phyloP scores from a whole-genome alignment of 192 early-diverging fungal species.

The Funneliformis geosporum region DNA sequence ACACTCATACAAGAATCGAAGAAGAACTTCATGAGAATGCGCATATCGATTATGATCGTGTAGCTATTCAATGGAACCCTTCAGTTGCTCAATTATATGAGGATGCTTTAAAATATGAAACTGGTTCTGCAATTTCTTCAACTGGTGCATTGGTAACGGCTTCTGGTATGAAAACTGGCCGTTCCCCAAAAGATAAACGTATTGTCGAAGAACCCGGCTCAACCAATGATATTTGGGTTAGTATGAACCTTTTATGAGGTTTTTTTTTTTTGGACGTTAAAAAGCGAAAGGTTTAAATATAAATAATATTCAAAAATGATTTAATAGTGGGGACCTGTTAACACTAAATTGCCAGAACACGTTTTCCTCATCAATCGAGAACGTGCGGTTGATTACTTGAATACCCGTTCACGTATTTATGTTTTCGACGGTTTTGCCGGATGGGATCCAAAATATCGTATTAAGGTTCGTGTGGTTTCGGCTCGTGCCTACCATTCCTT shows the following conservation, averaged over 20 bases:
- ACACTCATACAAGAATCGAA: constrained; percentile 17
- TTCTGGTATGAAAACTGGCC: constrained; percentile 92
- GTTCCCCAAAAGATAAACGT: constrained; percentile 96
- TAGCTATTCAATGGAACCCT: constrained; percentile 82
- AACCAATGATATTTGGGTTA: constrained; percentile 83
- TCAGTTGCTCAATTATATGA: constrained; percentile 90
- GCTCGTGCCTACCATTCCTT: constrained; percentile 94
- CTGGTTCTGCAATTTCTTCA: constrained; percentile 86
- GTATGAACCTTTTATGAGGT: constrained; percentile 3
- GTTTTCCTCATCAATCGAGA: constrained; percentile 94
- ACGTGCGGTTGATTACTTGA: constrained; percentile 94
- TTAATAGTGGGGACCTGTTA: constrained; percentile 89
- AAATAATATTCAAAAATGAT: too few species aligned
- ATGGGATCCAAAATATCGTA: constrained; percentile 97
- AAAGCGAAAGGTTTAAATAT: too few species aligned
- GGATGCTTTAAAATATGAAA: constrained; percentile 83
- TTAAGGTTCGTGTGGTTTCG: constrained; percentile 95
- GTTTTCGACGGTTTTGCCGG: constrained; percentile 98
- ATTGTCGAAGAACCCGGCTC: constrained; percentile 90
- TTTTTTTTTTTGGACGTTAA: not conserved
- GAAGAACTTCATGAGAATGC: constrained; percentile 44
- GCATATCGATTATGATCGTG: constrained; percentile 76
- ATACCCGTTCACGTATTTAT: constrained; percentile 89
- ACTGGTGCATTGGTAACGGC: constrained; percentile 88
- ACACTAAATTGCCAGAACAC: constrained; percentile 81